Percentiles rank a stretch among this genome's conserved stretches.
Evolutionary conservation across 2,329 filamentous ascomycete species (phyloP).

Genomic region (Calonectria pseudoturangicola): DNA sequence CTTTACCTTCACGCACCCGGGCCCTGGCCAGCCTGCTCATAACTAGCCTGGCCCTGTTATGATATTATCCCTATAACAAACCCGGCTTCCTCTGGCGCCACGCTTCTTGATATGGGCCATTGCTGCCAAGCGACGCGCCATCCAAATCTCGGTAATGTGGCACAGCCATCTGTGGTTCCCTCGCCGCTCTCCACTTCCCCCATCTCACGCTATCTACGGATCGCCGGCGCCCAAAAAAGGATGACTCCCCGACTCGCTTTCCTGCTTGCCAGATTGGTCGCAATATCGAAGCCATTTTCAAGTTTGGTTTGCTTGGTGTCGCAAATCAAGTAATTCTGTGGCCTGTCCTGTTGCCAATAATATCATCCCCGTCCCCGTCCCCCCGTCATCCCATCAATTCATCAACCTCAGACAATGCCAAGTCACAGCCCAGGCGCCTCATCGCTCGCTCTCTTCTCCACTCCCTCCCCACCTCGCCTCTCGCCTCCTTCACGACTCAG

Average conservation of each 20-base stretch:
- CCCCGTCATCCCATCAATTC: slow-evolving; percentile 27
- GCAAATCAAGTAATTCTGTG: slow-evolving; percentile 4
- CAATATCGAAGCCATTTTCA: slow-evolving; percentile 26
- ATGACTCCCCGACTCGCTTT: not conserved
- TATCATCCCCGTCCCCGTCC: slow-evolving; percentile 16
- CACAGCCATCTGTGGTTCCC: slow-evolving; percentile 29
- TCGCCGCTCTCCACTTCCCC: slow-evolving; percentile 14
- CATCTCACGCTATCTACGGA: slow-evolving; percentile 32
- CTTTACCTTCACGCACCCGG: not conserved
- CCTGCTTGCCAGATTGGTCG: slow-evolving; percentile 14
- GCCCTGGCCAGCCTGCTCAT: not conserved
- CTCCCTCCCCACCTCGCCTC: slow-evolving; percentile 29
- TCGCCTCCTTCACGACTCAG: slow-evolving; percentile 34
- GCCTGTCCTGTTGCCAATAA: slow-evolving; percentile 19
- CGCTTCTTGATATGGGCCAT: slow-evolving; percentile 29
- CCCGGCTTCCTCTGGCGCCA: slow-evolving; percentile 16
- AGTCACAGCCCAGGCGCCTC: slow-evolving; percentile 29
- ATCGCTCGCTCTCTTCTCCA: slow-evolving; percentile 36
- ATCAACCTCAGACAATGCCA: slow-evolving; percentile 14
- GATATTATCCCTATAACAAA: slow-evolving; percentile 10
- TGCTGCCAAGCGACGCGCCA: slow-evolving; percentile 36
- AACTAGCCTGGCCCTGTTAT: not conserved
- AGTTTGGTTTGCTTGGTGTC: not conserved
- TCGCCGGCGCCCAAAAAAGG: slow-evolving; percentile 26
- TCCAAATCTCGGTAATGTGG: slow-evolving; percentile 44